Percentiles rank a stretch among this genome's conserved stretches.
These are phyloP conservation scores for Ustilago nuda DNA, from an alignment of 1,284 basidiomycete genomes.

Conservation along the genomic window DNA sequence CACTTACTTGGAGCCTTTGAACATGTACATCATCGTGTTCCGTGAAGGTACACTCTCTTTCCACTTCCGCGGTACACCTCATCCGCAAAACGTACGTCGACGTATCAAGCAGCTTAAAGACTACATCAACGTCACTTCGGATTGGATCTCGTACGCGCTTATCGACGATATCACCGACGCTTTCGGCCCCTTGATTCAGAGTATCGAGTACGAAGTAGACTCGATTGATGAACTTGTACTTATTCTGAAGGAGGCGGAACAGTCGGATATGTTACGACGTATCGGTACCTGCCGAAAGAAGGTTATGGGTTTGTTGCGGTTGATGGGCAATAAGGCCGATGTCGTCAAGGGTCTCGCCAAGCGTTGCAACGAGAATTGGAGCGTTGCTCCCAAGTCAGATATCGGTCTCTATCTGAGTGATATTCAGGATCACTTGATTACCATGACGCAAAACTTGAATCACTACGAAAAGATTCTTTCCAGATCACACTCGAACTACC, in stretches of 20 bases:
- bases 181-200: constrained; percentile 97
- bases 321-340: constrained; percentile 99
- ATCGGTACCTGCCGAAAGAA: constrained; percentile 99
- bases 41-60: constrained; percentile 97
- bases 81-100: constrained; percentile 95
- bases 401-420: constrained; percentile 96
- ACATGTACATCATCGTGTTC: constrained; percentile 99
- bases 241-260: constrained; percentile 88
- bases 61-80: constrained; percentile 96
- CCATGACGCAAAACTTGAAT: constrained; percentile 91
- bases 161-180: constrained; percentile 99
- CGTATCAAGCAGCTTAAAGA: constrained; percentile 99
- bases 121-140: constrained; percentile 97
- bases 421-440: constrained; percentile 92
- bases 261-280: constrained; percentile 81
- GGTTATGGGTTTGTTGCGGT: constrained; percentile 91
- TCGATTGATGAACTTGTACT: constrained; percentile 97
- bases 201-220: constrained; percentile 99
- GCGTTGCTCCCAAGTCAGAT: constrained; percentile 95
- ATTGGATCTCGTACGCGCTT: constrained; percentile 99
- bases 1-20: constrained; percentile 95
- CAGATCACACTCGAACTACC: constrained; percentile 94
- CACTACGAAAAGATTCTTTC: constrained; percentile 85
- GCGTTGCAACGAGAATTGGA: constrained; percentile 97
- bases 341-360: constrained; percentile 99